Conservation (phyloP, 495 filamentous ascomycete genomes). For the Podospora conica region DNA sequence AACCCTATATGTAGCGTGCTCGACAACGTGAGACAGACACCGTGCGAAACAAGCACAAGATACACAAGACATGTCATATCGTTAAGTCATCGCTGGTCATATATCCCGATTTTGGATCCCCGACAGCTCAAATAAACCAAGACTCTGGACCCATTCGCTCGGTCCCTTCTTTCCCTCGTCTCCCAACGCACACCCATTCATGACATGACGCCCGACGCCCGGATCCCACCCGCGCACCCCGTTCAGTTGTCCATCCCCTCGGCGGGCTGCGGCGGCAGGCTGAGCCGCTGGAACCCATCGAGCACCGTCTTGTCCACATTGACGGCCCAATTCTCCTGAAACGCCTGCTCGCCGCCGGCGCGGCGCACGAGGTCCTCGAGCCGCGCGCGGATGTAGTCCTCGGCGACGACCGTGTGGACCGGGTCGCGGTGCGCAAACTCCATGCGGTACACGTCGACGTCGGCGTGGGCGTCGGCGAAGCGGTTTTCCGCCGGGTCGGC, state of each 20-base stretch:
- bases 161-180: background rate
- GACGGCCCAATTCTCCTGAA: slow-evolving; percentile 72
- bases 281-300: slow-evolving; percentile 49
- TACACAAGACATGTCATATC: background rate
- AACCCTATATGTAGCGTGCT: background rate
- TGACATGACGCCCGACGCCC: background rate
- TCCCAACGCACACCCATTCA: background rate
- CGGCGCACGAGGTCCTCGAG: slow-evolving; percentile 58
- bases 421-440: slow-evolving; percentile 58
- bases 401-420: slow-evolving; percentile 63
- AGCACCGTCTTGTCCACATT: slow-evolving; percentile 84
- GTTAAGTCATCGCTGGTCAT: background rate
- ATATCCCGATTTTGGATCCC: background rate
- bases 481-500: slow-evolving; percentile 61
- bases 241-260: background rate
- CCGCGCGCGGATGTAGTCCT: slow-evolving; percentile 61
- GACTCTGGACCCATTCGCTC: background rate
- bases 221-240: background rate
- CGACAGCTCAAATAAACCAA: background rate
- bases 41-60: background rate
- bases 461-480: slow-evolving; percentile 47
- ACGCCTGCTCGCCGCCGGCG: slow-evolving; percentile 65
- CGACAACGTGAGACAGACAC: background rate
- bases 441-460: slow-evolving; percentile 43
- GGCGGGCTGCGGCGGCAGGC: slow-evolving; percentile 9